Percentiles rank a stretch among this genome's conserved stretches.
Evolutionary conservation across 1,284 basidiomycete species (phyloP).

Genomic region (Flammula alnicola): DNA sequence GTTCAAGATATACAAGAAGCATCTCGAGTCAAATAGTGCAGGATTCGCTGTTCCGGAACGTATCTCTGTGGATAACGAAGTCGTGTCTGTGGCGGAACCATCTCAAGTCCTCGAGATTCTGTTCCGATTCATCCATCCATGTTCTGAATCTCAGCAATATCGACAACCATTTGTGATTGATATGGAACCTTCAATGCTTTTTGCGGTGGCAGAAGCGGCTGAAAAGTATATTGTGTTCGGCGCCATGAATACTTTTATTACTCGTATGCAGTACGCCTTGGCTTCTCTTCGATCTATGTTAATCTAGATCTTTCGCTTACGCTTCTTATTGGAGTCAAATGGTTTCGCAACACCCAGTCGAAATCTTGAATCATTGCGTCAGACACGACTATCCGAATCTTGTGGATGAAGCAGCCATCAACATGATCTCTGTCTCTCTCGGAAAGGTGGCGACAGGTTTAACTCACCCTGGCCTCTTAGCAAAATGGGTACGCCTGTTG

Average conservation of each 20-base stretch:
- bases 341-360: constrained; percentile 2
- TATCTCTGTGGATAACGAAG: neutral
- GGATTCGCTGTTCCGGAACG: constrained; percentile 23
- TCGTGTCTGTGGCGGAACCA: neutral
- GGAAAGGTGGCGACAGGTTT: neutral
- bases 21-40: constrained; percentile 27
- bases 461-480: neutral
- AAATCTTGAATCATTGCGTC: constrained; percentile 2
- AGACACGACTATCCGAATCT: constrained; percentile 1
- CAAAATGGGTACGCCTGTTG: neutral
- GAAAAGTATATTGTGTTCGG: constrained; percentile 18
- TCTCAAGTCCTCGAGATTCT: constrained; percentile 10
- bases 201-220: constrained; percentile 11
- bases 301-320: no score
- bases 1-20: constrained; percentile 30
- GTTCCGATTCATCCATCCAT: constrained; percentile 12
- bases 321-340: no score
- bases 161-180: constrained; percentile 9
- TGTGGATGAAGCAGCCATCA: neutral
- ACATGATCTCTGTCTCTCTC: neutral
- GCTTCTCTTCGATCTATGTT: no score
- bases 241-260: constrained; percentile 7
- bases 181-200: constrained; percentile 1
- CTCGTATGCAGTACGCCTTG: constrained; percentile 4
- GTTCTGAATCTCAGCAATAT: constrained; percentile 1